Conservation (phyloP, 2,329 filamentous ascomycete species). For the Scedosporium boydii region DNA sequence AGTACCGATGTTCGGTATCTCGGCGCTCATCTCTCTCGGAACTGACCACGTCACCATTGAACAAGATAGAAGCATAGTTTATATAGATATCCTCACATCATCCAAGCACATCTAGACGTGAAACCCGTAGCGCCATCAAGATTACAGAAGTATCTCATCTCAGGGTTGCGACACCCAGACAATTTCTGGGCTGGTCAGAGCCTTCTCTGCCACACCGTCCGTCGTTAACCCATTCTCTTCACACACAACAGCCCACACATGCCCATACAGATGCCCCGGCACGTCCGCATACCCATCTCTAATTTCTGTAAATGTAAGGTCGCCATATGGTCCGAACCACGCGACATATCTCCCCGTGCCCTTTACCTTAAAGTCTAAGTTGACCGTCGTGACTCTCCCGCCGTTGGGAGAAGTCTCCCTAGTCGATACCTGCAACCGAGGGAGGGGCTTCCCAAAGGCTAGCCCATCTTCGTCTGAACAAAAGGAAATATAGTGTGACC, state of each 20-base stretch:
- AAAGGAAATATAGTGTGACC: constrained; percentile 17
- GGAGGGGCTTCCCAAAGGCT: neutral
- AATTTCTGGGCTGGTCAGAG: constrained; percentile 24
- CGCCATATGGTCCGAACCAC: constrained; percentile 27
- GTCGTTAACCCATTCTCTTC: constrained; percentile 14
- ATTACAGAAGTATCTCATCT: neutral
- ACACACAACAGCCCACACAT: constrained; percentile 25
- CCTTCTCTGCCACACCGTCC: constrained; percentile 12
- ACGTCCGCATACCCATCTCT: constrained; percentile 16
- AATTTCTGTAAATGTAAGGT: constrained; percentile 19
- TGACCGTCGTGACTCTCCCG: constrained; percentile 33
- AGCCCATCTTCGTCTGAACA: constrained; percentile 13
- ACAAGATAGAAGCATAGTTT: no score
- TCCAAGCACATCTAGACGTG: neutral
- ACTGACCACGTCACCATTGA: no score
- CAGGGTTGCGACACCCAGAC: constrained; percentile 19
- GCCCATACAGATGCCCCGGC: constrained; percentile 21
- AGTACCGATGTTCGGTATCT: no score
- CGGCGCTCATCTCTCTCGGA: no score
- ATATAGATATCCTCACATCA: neutral
- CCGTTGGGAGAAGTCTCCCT: constrained; percentile 9
- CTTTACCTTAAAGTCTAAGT: constrained; percentile 60
- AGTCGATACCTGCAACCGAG: constrained; percentile 5
- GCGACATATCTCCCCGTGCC: constrained; percentile 19
- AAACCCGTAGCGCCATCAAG: neutral